Percentiles rank a stretch among this genome's conserved stretches.
Evolutionary conservation across 441 rosid species (phyloP).

Genomic region (Euphorbia neoarborescens): DNA sequence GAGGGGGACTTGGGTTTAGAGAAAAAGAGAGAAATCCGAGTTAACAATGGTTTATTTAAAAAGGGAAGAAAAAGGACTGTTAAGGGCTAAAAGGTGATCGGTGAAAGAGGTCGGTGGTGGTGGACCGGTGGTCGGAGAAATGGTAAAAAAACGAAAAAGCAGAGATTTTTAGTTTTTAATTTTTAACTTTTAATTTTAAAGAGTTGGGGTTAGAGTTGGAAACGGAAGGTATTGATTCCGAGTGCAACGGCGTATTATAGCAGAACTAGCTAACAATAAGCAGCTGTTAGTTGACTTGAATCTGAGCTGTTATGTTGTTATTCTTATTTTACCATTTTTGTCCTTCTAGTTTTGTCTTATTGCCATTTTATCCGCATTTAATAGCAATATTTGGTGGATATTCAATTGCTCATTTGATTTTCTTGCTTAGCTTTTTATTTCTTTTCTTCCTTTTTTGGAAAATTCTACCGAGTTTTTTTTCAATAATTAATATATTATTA

Average conservation of each 20-base stretch:
- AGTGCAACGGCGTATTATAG: slow-evolving; percentile 12
- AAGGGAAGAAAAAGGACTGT: neutral
- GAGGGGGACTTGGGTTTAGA: neutral
- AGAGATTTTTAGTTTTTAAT: neutral
- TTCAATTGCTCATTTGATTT: neutral
- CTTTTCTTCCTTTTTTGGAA: neutral
- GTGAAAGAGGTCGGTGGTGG: neutral
- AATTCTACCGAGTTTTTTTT: no score
- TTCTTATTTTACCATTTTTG: neutral
- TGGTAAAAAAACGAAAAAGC: neutral
- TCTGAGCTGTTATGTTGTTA: no score
- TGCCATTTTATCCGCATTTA: neutral
- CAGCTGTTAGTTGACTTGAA: slow-evolving; percentile 1
- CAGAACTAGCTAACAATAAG: neutral
- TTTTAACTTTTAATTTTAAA: no score
- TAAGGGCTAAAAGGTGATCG: neutral
- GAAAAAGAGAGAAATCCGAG: slow-evolving; percentile 6
- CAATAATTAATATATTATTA: no score
- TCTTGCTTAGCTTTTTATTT: neutral
- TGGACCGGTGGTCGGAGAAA: neutral
- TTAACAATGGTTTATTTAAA: slow-evolving; percentile 12
- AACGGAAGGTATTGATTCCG: neutral
- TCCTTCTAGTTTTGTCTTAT: neutral
- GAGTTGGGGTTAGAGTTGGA: neutral
- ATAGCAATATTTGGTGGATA: neutral